Base-by-base conservation (phyloP, 2,329 filamentous ascomycete species). In the Talaromyces sp. region DNA sequence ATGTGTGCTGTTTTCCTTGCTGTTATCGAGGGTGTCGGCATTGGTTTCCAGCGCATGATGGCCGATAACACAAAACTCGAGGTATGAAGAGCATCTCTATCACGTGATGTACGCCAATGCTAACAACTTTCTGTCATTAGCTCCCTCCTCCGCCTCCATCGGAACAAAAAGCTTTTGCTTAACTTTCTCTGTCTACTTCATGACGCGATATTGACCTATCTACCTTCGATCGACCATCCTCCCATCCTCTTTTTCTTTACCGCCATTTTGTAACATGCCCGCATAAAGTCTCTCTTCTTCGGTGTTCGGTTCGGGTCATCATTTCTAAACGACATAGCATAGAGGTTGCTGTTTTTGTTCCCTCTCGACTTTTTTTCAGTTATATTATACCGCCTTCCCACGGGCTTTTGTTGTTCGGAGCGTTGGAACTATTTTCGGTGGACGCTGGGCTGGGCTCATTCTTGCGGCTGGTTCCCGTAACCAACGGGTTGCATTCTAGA, bases 1-100 rank as follows among this genome's bases (percentile, higher is more conserved):
- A 95, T 94, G 71, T 98, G 95, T 78, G 95, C 92, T 31, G 91
- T 97, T 69, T 86, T 99, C 74, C 84, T 99, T 54, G 95, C 92
- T 60, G 94, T 99, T 70, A 98, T 99, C 69, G 94, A 99, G 80
- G 94, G 95, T 73, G 95, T 98, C 63, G 94, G 94, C 72, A 98
- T 99, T 75, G 93, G 91, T 9, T 94, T 97, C 82, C 90, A 93
- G 79, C 89, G 93, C 79, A 93, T 97, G 90, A 91, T 97, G 86
- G 91, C 93, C 41, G 91, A 93, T 69, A 90, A 89, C 78, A 96
- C 92, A 69, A 90, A 90, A 81, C 82, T 96, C 72, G 92, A 97
- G 81, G 88, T 89, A 73, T 71, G 82, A 43, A 27, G 11, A 25
- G 39, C 17, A n/a, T 7, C 19, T 19, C 19, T 31, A 22, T 35